A percentile compares a stretch with the other conserved stretches of the same genome.
phyloP scores from a whole-genome alignment of 1,284 basidiomycete species.

The Lignosus rhinocerotis region DNA sequence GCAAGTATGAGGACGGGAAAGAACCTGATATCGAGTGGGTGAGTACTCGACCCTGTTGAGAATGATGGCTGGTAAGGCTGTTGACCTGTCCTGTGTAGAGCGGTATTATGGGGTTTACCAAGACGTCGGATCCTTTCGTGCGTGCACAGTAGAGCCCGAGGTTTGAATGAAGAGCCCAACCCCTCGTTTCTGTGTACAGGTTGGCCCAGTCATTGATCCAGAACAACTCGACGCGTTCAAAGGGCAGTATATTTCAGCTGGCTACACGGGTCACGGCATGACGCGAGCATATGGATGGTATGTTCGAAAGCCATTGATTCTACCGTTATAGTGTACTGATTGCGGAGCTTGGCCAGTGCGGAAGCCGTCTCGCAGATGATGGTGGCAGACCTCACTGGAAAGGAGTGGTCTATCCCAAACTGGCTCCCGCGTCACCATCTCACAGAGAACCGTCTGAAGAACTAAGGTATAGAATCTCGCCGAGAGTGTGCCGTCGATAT shows the following conservation, averaged over 20 bases:
- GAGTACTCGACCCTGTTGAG: slow-evolving; percentile 10
- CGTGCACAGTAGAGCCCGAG: slow-evolving; percentile 27
- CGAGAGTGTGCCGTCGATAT: no score
- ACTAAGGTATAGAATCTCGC: no score
- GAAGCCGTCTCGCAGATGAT: slow-evolving; percentile 70
- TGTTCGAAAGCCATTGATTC: slow-evolving; percentile 21
- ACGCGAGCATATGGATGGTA: slow-evolving; percentile 74
- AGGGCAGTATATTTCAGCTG: slow-evolving; percentile 76
- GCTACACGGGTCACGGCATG: slow-evolving; percentile 83
- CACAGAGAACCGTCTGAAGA: slow-evolving; percentile 33
- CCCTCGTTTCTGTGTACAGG: slow-evolving; percentile 40
- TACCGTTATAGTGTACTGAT: neutral
- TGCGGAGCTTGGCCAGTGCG: slow-evolving; percentile 47
- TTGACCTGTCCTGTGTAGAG: slow-evolving; percentile 44
- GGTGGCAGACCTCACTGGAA: slow-evolving; percentile 46
- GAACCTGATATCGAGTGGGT: slow-evolving; percentile 80
- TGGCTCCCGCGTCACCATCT: slow-evolving; percentile 71
- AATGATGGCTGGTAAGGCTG: neutral
- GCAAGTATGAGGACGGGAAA: slow-evolving; percentile 43
- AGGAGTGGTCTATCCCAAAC: slow-evolving; percentile 50
- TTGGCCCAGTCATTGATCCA: slow-evolving; percentile 57
- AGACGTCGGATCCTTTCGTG: slow-evolving; percentile 67
- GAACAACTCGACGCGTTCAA: slow-evolving; percentile 31
- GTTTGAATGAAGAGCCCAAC: neutral
- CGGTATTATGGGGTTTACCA: slow-evolving; percentile 82